Conservation (phyloP, 305 asterid species). For the Ruellia speciosa region DNA sequence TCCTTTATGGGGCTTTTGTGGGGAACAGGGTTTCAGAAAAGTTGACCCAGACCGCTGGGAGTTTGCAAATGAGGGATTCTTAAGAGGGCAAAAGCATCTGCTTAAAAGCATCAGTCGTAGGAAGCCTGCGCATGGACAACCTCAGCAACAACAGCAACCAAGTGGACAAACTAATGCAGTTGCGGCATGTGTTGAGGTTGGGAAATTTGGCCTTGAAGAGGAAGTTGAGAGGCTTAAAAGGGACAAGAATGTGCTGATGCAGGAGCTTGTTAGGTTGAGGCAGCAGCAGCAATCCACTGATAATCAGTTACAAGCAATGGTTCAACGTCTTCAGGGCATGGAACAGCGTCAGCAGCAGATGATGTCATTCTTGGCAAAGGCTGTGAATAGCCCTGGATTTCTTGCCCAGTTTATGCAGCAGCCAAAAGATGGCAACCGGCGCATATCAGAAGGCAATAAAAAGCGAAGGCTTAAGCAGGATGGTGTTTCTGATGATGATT, state of each 20-base stretch:
- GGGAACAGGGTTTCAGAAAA: conserved; percentile 74
- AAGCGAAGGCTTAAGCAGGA: conserved; percentile 75
- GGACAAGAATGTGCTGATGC: conserved; percentile 89
- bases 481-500: conserved; percentile 28
- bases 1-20: conserved; percentile 3
- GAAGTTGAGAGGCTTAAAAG: conserved; percentile 86
- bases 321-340: conserved; percentile 82
- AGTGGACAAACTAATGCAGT: conserved; percentile 49
- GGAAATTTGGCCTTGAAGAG: conserved; percentile 85
- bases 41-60: conserved; percentile 94
- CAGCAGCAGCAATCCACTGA: conserved; percentile 89
- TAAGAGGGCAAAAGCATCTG: conserved; percentile 82
- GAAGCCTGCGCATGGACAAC: conserved; percentile 69
- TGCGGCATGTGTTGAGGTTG: conserved; percentile 83
- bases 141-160: conserved; percentile 55
- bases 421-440: conserved; percentile 49
- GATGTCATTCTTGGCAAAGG: conserved; percentile 94
- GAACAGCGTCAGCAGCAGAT: conserved; percentile 93
- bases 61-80: conserved; percentile 85
- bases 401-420: conserved; percentile 80
- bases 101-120: conserved; percentile 67
- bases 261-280: conserved; percentile 75
- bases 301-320: conserved; percentile 58
- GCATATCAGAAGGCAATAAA: conserved; percentile 56
- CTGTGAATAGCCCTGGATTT: conserved; percentile 86